Conservation (phyloP, 768 basidiomycete species). For the Holtermannia corniformis region DNA sequence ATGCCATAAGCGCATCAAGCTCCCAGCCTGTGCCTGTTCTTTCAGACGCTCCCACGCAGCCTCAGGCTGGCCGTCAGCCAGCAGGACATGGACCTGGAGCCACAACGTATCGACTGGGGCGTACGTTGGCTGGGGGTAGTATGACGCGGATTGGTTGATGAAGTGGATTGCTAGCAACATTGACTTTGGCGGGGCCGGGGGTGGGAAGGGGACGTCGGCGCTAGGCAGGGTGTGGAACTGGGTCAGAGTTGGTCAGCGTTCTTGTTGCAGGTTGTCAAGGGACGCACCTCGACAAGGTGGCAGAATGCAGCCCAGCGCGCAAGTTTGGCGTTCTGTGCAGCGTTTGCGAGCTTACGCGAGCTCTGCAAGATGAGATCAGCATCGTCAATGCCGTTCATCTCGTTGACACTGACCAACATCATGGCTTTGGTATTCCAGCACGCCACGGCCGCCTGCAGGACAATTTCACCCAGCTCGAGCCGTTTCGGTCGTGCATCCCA, state of each 20-base stretch:
- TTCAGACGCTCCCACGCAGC: conserved; percentile 8
- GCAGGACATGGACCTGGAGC: conserved; percentile 24
- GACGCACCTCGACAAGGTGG: neutral
- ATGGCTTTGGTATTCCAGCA: conserved; percentile 10
- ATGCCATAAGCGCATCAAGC: conserved; percentile 13
- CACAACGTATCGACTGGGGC: conserved; percentile 21
- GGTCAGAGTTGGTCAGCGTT: neutral
- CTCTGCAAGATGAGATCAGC: neutral
- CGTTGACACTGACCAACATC: conserved; percentile 1
- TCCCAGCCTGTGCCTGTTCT: conserved; percentile 10
- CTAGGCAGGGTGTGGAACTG: neutral
- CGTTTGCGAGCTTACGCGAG: conserved; percentile 11
- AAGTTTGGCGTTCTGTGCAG: neutral
- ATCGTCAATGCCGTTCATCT: neutral
- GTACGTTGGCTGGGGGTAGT: conserved; percentile 1
- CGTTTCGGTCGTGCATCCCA: conserved; percentile 12
- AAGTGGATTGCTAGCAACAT: conserved; percentile 2
- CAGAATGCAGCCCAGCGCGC: neutral
- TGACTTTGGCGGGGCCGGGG: conserved; percentile 6
- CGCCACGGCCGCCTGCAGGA: conserved; percentile 18
- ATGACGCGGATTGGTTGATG: conserved; percentile 9
- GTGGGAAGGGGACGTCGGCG: conserved; percentile 7
- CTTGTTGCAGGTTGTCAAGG: neutral
- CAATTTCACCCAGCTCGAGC: conserved; percentile 21
- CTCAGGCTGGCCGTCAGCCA: conserved; percentile 10